These are phyloP conservation scores for Ambrosiella beaveri DNA, from an alignment of 2,329 filamentous ascomycete species.

Conservation along the genomic window DNA sequence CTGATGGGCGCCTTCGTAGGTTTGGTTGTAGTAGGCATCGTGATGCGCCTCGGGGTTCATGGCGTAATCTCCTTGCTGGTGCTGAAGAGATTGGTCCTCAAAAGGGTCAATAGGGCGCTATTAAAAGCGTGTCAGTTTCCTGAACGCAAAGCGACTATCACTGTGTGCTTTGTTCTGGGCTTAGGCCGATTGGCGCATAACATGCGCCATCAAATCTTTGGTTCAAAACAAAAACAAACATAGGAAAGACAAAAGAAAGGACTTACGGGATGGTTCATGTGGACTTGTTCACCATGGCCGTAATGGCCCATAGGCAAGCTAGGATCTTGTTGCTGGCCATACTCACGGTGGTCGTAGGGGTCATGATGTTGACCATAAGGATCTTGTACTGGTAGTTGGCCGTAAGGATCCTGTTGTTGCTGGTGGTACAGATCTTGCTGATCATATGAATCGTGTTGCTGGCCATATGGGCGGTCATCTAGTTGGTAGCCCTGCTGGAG, in stretches of 20 bases:
- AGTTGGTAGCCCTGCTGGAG: conserved; percentile 63
- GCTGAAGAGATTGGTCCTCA: conserved; percentile 28
- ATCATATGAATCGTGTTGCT: conserved; percentile 18
- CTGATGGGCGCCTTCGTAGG: conserved; percentile 41
- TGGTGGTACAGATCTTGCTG: conserved; percentile 16
- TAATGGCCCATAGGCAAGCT: conserved; percentile 12
- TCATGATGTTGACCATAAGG: not conserved
- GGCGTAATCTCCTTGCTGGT: conserved; percentile 47
- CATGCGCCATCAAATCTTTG: not conserved
- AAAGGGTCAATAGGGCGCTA: conserved; percentile 36
- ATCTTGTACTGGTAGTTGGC: not conserved
- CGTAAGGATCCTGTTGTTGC: conserved; percentile 33
- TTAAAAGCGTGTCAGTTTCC: not conserved
- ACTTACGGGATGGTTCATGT: conserved; percentile 70
- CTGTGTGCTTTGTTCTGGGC: not conserved
- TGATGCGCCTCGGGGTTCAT: conserved; percentile 74
- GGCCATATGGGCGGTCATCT: conserved; percentile 56
- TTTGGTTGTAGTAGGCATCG: conserved; percentile 69
- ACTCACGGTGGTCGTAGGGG: not conserved
- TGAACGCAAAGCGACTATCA: conserved; percentile 7
- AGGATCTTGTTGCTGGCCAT: conserved; percentile 1
- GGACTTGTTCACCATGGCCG: conserved; percentile 53
- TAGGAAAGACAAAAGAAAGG: not conserved
- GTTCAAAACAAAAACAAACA: not conserved
- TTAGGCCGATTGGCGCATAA: not conserved